Percentiles rank a stretch among this genome's conserved stretches.
These are phyloP conservation scores for Zygnema circumcarinatum DNA, from an alignment of 139 green algal genomes.

Conservation along the genomic window DNA sequence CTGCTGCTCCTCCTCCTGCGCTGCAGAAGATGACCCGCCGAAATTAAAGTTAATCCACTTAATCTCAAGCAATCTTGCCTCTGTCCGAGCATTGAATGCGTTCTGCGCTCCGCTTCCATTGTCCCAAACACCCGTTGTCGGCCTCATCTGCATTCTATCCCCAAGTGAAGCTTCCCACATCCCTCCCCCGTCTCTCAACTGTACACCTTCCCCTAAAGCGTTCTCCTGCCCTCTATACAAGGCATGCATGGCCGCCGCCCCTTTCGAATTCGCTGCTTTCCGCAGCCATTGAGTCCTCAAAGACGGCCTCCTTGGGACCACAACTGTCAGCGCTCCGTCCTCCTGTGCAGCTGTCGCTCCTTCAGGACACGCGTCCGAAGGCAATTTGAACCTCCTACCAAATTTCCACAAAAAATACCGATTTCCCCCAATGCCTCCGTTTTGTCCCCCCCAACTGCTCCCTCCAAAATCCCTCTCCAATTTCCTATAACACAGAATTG, in stretches of 20 bases:
- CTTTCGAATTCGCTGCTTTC: background rate
- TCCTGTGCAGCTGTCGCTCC: background rate
- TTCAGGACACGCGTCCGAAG: conserved; percentile 5
- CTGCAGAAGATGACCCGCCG: background rate
- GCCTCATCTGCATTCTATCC: background rate
- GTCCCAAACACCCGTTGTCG: background rate
- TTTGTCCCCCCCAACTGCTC: background rate
- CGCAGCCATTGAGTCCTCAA: background rate
- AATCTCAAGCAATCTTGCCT: background rate
- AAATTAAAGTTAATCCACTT: background rate
- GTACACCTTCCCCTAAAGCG: background rate
- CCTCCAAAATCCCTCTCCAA: background rate
- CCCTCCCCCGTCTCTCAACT: background rate
- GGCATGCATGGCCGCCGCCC: background rate
- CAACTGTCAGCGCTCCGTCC: background rate
- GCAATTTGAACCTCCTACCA: conserved; percentile 16
- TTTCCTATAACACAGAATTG: background rate
- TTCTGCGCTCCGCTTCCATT: background rate
- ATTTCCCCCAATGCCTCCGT: background rate
- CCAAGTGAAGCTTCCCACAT: background rate
- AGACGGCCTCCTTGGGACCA: background rate
- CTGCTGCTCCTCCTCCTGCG: too few relatives aligned
- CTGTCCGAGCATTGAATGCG: background rate
- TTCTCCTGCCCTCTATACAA: background rate
- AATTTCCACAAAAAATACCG: background rate